Conservation (phyloP, 2,329 filamentous ascomycete species). For the Alternaria conjuncta region DNA sequence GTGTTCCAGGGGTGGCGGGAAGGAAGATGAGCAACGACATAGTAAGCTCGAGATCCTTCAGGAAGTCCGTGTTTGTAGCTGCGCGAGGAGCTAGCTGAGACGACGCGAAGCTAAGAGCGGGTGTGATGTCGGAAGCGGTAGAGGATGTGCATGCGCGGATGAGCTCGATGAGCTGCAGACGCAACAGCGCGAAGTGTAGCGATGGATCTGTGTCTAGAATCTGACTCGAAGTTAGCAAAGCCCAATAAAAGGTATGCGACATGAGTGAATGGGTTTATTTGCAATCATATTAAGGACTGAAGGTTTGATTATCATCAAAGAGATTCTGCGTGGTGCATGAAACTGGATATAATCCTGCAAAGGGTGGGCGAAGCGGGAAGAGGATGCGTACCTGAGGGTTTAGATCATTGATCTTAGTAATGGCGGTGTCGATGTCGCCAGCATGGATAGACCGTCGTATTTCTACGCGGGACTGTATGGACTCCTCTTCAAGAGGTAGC, state of each 20-base stretch:
- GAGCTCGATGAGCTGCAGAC: slow-evolving; percentile 90
- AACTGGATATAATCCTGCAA: slow-evolving; percentile 93
- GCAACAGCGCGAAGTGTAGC: slow-evolving; percentile 87
- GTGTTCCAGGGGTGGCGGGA: slow-evolving; percentile 63
- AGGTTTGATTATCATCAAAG: slow-evolving; percentile 88
- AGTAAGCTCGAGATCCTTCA: slow-evolving; percentile 87
- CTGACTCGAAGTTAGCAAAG: slow-evolving; percentile 57
- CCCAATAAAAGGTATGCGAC: slow-evolving; percentile 11
- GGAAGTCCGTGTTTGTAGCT: slow-evolving; percentile 78
- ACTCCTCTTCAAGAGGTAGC: slow-evolving; percentile 72
- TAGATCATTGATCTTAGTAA: slow-evolving; percentile 85
- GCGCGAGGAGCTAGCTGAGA: slow-evolving; percentile 86
- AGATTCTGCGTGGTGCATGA: slow-evolving; percentile 99
- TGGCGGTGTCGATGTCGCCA: slow-evolving; percentile 84
- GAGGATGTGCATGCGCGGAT: slow-evolving; percentile 77
- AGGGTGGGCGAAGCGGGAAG: slow-evolving; percentile 3
- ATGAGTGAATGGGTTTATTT: slow-evolving; percentile 18
- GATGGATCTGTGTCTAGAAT: slow-evolving; percentile 83
- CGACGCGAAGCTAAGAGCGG: slow-evolving; percentile 86
- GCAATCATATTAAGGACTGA: slow-evolving; percentile 84
- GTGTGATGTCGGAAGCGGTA: slow-evolving; percentile 73
- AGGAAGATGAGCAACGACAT: slow-evolving; percentile 93
- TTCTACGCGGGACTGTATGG: slow-evolving; percentile 77
- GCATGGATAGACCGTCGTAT: slow-evolving; percentile 86
- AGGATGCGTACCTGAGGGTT: slow-evolving; percentile 79